Conservation (phyloP, 257 asterid species). For the Fraxinus anomala region DNA sequence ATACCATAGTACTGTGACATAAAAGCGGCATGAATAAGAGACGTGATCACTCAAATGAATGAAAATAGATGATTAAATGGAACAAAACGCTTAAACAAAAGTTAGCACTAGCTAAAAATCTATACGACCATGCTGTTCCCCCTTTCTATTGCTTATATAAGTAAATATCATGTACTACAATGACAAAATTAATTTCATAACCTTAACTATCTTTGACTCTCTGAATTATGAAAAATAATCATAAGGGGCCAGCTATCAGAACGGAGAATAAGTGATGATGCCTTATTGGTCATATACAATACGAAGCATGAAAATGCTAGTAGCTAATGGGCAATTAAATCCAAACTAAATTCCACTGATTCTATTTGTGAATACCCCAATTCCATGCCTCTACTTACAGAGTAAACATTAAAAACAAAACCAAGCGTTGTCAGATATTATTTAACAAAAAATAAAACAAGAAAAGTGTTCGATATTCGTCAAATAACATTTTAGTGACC, state of each 20-base stretch:
- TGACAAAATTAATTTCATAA: neutral
- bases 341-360: neutral
- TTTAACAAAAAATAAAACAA: neutral
- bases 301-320: neutral
- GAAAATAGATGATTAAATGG: neutral
- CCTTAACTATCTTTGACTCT: neutral
- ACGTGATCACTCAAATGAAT: constrained; percentile 5
- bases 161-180: neutral
- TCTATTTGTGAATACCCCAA: neutral
- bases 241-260: neutral
- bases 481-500: neutral
- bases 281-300: neutral
- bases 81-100: neutral
- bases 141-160: neutral
- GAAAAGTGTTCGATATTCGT: neutral
- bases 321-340: neutral
- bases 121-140: neutral
- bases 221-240: neutral
- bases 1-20: neutral
- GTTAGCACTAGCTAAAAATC: neutral
- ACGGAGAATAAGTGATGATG: neutral
- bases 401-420: neutral
- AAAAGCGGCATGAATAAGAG: neutral
- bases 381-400: neutral
- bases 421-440: neutral